Evolutionary conservation across 257 asterid genomes (phyloP).

Genomic region (Lithospermum erythrorhizon): DNA sequence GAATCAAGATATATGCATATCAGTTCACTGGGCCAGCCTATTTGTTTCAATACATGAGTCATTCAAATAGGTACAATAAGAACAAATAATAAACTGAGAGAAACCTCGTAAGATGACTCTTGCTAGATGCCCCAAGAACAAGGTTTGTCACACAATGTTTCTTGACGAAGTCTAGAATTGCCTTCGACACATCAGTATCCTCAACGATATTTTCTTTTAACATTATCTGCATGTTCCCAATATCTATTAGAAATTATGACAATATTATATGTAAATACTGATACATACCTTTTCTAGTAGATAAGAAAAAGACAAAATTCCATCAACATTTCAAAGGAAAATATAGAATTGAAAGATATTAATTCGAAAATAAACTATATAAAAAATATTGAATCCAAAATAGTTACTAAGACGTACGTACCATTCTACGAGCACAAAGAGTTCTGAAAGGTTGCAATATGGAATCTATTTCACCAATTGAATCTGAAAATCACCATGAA

Average conservation of each 20-base stretch:
- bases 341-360: no score
- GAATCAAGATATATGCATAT: no score
- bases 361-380: no score
- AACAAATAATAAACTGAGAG: neutral
- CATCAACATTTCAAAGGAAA: no score
- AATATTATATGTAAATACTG: no score
- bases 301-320: neutral
- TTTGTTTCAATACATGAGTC: neutral
- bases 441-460: no score
- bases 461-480: no score
- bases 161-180: constrained; percentile 46
- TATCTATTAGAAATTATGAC: constrained; percentile 2
- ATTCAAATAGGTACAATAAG: no score
- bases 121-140: constrained; percentile 58
- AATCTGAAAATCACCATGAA: no score
- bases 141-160: constrained; percentile 30
- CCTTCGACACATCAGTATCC: constrained; percentile 36
- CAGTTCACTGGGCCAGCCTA: no score
- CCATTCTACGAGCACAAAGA: constrained; percentile 57
- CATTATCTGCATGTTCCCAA: constrained; percentile 25
- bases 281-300: no score
- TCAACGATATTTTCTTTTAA: constrained; percentile 44
- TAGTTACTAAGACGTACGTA: constrained; percentile 16
- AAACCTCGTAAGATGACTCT: constrained; percentile 32
- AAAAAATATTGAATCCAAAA: no score